phyloP scores from a whole-genome alignment of 306 rosid genomes.

The Quercus engelmannii region DNA sequence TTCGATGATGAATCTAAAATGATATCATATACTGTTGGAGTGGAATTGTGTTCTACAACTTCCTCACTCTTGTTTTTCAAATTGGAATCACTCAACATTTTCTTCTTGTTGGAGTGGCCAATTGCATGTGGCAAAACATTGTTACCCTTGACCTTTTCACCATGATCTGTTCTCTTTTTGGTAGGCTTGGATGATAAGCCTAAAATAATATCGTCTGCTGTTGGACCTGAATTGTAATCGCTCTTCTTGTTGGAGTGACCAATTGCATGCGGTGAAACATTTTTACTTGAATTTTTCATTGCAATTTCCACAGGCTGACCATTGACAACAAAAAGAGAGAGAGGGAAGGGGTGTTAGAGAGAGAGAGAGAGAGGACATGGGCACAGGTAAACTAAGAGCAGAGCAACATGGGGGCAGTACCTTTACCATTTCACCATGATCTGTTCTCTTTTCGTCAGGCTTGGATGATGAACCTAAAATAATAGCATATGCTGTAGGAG shows the following conservation, averaged over 20 bases:
- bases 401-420: constrained; percentile 3
- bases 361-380: neutral
- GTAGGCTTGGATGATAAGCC: constrained; percentile 18
- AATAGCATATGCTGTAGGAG: neutral
- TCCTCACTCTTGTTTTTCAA: constrained; percentile 1
- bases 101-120: constrained; percentile 23
- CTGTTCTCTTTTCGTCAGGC: constrained; percentile 8
- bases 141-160: neutral
- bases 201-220: constrained; percentile 24
- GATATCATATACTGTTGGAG: neutral
- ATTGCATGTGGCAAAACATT: neutral
- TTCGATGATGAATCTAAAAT: constrained; percentile 12
- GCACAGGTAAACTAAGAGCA: too few relatives aligned
- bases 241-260: constrained; percentile 32
- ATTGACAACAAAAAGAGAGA: neutral
- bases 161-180: constrained; percentile 3
- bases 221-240: constrained; percentile 16
- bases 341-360: constrained; percentile 2
- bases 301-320: constrained; percentile 21
- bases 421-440: constrained; percentile 2
- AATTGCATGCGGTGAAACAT: constrained; percentile 12
- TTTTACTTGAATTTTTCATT: constrained; percentile 23
- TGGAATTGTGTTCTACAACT: constrained; percentile 16
- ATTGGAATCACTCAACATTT: neutral
- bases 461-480: constrained; percentile 9